Evolutionary conservation across 768 basidiomycete species (phyloP), one percentile per base, ranked within the genome.

Genomic region (Hygrophorus russula): DNA sequence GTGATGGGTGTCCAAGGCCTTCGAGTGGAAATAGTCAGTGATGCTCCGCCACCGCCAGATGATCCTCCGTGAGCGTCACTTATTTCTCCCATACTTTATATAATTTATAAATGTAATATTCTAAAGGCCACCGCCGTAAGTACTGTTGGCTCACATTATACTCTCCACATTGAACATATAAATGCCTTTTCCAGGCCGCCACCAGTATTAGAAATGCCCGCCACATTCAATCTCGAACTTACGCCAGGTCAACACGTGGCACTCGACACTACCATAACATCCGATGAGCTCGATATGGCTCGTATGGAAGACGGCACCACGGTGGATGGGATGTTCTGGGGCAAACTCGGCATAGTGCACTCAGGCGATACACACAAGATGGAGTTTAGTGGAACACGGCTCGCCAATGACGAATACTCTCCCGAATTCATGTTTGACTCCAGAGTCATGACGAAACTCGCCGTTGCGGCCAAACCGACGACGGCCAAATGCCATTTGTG

Each of bases 251-350:
- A 87, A 60, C 69, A 75, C 33, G 81, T 91, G 42, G 83, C 79
- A 5, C 71, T 91, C 14, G 88, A 90, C 51, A 84, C 84, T 2
- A 82, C 74, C 13, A 73, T 89, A 28, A 70, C 74, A 41, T 89
- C 88, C 2, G 82, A 84, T 29, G 88, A 89, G 51, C 71, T 89
- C 29, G 88, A 91, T 57, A 90, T 91, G 88, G 82, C 88, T 2
- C 74, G 84, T 39, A 88, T 87, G 82, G 88, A 90, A 50, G 88
- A 91, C 52, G 88, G 87, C 1, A 89, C 84, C 11, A 66, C 78
- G 17, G 88, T 91, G 14, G 88, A 86, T 39, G 88, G 88, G 32
- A 65, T 75, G 60, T 91, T 89, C 62, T 90, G 83, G 85, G 88
- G 88, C 3, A 89, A 89, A 56, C 75, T 91, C 42, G 78, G 77